Conservation (phyloP, 2,329 filamentous ascomycete genomes). For the Blumeria hordei region DNA sequence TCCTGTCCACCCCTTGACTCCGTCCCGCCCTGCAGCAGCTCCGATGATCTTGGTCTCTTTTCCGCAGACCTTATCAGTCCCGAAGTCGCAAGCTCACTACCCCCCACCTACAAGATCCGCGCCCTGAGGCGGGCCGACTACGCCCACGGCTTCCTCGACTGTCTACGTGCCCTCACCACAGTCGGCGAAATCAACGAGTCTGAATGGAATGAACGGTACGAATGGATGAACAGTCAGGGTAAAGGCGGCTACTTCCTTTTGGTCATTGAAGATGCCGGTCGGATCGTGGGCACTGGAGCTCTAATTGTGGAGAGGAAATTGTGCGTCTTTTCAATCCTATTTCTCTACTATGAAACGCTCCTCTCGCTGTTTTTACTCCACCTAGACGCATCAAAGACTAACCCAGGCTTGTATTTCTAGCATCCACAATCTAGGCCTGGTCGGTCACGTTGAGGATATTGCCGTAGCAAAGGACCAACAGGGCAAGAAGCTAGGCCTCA, state of each 20-base stretch:
- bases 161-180: constrained; percentile 72
- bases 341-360: not conserved
- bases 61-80: constrained; percentile 52
- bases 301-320: constrained; percentile 88
- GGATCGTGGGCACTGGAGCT: constrained; percentile 72
- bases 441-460: constrained; percentile 96
- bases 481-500: constrained; percentile 83
- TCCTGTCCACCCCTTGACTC: not conserved
- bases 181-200: constrained; percentile 65
- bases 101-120: constrained; percentile 61
- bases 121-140: constrained; percentile 61
- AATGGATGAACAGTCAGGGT: constrained; percentile 44
- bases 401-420: constrained; percentile 18
- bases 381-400: not conserved
- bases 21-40: not conserved
- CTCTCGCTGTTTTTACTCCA: not conserved
- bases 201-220: constrained; percentile 55
- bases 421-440: constrained; percentile 57
- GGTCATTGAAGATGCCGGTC: constrained; percentile 44
- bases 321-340: constrained; percentile 23
- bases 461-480: constrained; percentile 87
- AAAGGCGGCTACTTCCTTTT: constrained; percentile 63
- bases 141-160: constrained; percentile 64
- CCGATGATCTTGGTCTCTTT: constrained; percentile 41
- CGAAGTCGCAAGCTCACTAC: constrained; percentile 45